Conservation (phyloP, 495 filamentous ascomycete species). For the Podospora tetraspora region DNA sequence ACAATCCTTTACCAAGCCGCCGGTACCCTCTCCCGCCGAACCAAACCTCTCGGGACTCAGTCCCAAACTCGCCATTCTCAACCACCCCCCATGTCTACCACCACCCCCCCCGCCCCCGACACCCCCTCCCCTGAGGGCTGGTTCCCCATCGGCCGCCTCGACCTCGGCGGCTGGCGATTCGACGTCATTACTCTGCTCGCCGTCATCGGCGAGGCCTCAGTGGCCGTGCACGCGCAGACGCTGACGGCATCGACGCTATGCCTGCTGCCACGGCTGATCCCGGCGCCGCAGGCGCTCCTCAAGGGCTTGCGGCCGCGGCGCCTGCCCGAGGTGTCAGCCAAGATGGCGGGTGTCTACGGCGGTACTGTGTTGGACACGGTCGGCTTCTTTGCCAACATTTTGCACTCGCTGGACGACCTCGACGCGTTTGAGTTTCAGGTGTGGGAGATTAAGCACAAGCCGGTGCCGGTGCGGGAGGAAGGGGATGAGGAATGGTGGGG, state of each 20-base stretch:
- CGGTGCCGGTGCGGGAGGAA: background rate
- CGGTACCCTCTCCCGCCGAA: background rate
- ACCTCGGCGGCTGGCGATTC: constrained; percentile 46
- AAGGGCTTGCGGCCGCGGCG: constrained; percentile 52
- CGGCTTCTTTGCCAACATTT: constrained; percentile 57
- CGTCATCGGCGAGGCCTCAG: constrained; percentile 56
- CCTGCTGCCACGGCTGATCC: constrained; percentile 58
- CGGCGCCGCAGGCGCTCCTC: constrained; percentile 60
- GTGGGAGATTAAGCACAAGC: constrained; percentile 39
- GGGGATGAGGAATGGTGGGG: background rate
- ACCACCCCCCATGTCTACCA: constrained; percentile 18
- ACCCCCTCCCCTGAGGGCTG: constrained; percentile 18
- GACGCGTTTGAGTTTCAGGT: constrained; percentile 44
- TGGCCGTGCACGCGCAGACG: constrained; percentile 51
- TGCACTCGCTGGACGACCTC: constrained; percentile 50
- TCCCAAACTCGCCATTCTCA: background rate
- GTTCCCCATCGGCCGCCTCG: constrained; percentile 34
- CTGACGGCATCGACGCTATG: constrained; percentile 53
- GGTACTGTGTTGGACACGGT: constrained; percentile 50
- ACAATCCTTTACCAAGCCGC: background rate
- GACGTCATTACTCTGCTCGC: constrained; percentile 61
- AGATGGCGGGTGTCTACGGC: constrained; percentile 53
- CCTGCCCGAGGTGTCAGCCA: constrained; percentile 48
- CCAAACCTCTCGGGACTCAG: background rate
- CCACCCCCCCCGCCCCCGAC: constrained; percentile 6